These are phyloP conservation scores for Serendipita indica DNA, from an alignment of 768 basidiomycete species.

Conservation along the genomic window DNA sequence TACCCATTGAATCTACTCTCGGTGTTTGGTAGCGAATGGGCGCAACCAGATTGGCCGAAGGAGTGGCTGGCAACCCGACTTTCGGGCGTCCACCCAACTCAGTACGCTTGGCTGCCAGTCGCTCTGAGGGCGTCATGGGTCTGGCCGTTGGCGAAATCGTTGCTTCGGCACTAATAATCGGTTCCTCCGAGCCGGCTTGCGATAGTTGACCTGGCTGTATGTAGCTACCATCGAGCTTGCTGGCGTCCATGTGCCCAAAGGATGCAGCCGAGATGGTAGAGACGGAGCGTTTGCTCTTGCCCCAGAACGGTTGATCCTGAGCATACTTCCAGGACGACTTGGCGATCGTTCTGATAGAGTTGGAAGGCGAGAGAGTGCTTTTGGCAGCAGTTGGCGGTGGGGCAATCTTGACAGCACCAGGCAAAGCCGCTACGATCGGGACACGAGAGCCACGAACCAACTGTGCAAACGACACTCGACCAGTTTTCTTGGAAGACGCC, in stretches of 20 bases:
- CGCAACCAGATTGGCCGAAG: neutral
- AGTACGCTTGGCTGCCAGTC: no score
- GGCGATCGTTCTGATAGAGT: neutral
- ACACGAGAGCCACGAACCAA: neutral
- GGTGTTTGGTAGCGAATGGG: neutral
- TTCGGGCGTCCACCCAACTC: neutral
- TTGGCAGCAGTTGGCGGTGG: neutral
- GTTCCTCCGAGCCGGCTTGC: no score
- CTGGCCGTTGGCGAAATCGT: no score
- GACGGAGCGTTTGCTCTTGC: neutral
- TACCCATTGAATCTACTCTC: neutral
- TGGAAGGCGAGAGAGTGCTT: neutral
- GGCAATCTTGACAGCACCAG: constrained; percentile 5
- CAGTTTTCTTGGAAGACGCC: no score
- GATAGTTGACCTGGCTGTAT: neutral
- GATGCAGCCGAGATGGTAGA: neutral
- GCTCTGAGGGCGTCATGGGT: no score
- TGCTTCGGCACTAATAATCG: no score
- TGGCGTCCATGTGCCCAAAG: constrained; percentile 3
- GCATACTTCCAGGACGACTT: constrained; percentile 3
- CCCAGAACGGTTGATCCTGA: neutral
- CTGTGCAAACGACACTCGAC: neutral
- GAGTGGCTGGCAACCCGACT: neutral
- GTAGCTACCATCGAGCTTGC: neutral
- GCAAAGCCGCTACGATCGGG: neutral